These are phyloP conservation scores for Exsudoporus floridanus DNA, from an alignment of 1,284 basidiomycete genomes.

Conservation along the genomic window DNA sequence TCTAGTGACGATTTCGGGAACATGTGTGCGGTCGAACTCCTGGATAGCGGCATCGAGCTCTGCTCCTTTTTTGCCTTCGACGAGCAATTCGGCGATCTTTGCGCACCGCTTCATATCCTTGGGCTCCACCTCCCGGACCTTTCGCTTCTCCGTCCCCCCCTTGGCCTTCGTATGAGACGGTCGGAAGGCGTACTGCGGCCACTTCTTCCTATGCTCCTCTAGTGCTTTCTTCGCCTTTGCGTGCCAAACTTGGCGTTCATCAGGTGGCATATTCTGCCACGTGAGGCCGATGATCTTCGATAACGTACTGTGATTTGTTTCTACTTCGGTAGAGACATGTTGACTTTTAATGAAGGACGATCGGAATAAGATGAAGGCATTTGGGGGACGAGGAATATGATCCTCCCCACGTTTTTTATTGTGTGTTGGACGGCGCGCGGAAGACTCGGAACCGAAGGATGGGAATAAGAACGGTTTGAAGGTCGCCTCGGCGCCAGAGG, in stretches of 20 bases:
- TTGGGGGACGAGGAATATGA: conserved; percentile 83
- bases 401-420: conserved; percentile 67
- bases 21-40: conserved; percentile 68
- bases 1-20: conserved; percentile 62
- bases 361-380: conserved; percentile 89
- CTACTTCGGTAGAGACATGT: conserved; percentile 72
- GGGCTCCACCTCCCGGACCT: conserved; percentile 64
- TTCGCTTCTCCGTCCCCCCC: conserved; percentile 53
- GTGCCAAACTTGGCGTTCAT: conserved; percentile 72
- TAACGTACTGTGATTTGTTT: conserved; percentile 77
- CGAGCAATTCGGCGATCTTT: conserved; percentile 76
- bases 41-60: conserved; percentile 69
- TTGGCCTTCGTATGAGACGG: conserved; percentile 54
- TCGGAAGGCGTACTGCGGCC: conserved; percentile 69
- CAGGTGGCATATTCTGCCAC: conserved; percentile 68
- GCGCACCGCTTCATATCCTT: conserved; percentile 69
- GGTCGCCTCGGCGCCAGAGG: conserved; percentile 31
- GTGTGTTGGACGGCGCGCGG: conserved; percentile 44
- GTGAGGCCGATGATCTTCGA: conserved; percentile 72
- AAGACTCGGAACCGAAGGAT: conserved; percentile 39
- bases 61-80: conserved; percentile 69
- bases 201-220: conserved; percentile 66
- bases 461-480: conserved; percentile 45
- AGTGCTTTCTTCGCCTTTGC: conserved; percentile 61
- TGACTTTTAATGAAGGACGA: conserved; percentile 76